Evolutionary conservation across 306 rosid genomes (phyloP).

Genomic region (Pachyrhizus erosus): DNA sequence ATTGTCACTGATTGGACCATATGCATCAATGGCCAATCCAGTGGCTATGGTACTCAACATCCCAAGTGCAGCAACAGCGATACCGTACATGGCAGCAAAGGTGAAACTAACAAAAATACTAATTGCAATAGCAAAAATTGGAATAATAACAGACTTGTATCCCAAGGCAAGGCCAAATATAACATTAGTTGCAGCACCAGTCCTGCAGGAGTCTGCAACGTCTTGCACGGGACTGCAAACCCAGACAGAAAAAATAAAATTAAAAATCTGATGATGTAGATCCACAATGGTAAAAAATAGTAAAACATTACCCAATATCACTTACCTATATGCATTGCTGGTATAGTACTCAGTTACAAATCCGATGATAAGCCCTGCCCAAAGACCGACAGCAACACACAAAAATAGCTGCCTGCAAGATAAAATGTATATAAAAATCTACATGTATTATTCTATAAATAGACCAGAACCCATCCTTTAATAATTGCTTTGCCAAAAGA

Average conservation of each 20-base stretch:
- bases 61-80: slow-evolving; percentile 97
- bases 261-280: neutral
- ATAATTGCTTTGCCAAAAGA: neutral
- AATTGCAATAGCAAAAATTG: slow-evolving; percentile 89
- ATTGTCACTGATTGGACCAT: slow-evolving; percentile 98
- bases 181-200: slow-evolving; percentile 98
- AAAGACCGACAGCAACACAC: slow-evolving; percentile 91
- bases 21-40: slow-evolving; percentile 96
- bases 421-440: slow-evolving; percentile 15
- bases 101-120: slow-evolving; percentile 92
- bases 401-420: slow-evolving; percentile 86
- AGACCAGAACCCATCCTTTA: neutral
- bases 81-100: slow-evolving; percentile 98
- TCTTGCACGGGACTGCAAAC: slow-evolving; percentile 93
- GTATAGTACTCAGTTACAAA: slow-evolving; percentile 93
- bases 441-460: neutral
- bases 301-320: slow-evolving; percentile 2
- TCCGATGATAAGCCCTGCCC: slow-evolving; percentile 98
- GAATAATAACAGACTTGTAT: slow-evolving; percentile 96
- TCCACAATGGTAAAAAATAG: neutral
- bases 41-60: slow-evolving; percentile 97
- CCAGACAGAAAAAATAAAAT: slow-evolving; percentile 15
- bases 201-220: slow-evolving; percentile 94
- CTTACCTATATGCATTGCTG: slow-evolving; percentile 94
- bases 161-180: slow-evolving; percentile 99